Evolutionary conservation across 2,329 filamentous ascomycete genomes (phyloP), one percentile per base, ranked within the genome.

Genomic region (Fusarium tuaranense): DNA sequence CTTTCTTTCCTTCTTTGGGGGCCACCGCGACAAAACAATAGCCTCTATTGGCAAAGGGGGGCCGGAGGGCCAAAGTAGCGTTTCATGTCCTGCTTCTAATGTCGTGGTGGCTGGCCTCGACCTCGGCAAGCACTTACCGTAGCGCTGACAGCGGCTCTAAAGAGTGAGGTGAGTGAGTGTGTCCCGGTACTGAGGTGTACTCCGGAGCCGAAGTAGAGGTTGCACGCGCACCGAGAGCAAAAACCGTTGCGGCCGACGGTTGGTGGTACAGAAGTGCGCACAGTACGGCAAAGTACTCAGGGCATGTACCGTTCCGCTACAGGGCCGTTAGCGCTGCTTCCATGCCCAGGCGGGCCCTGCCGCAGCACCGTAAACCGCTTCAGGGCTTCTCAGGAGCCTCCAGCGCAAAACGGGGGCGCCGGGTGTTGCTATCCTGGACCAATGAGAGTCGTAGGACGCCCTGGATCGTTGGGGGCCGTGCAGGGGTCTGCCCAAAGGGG

Each of bases 311-410:
- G 32, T 48, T 57, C 30, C n/a, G 53, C 30, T 32, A 57, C 53
- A 25, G 14, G 46, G 46, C 46, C 27, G 34, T 36, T 68, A 74
- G 63, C 65, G 41, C 60, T 67, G 32, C 59, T 30, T 70, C 41
- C 41, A 46, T 46, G 73, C 68, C 66, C 69, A 74, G 73, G 69
- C 76, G 76, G 76, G 76, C 76, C 74, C 71, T 73, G 66, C 76
- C 73, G 76, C 75, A 69, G 67, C 68, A 58, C 68, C 76, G 59
- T 70, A 69, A 70, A 65, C 66, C 61, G 62, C 57, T 67, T 63
- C 66, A 67, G 53, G 65, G 64, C 57, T 62, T 13, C 30, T 32
- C 51, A 66, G 64, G 64, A 66, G 57, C 30, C 41, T 61, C 55
- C 64, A 61, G 41, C 41, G 41, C 66, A 60, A 32, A 51, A 65